Percentiles rank a stretch among this genome's conserved stretches.
Conservation (phyloP, 495 filamentous ascomycete genomes). For the Penicillium psychrofluorescens region DNA sequence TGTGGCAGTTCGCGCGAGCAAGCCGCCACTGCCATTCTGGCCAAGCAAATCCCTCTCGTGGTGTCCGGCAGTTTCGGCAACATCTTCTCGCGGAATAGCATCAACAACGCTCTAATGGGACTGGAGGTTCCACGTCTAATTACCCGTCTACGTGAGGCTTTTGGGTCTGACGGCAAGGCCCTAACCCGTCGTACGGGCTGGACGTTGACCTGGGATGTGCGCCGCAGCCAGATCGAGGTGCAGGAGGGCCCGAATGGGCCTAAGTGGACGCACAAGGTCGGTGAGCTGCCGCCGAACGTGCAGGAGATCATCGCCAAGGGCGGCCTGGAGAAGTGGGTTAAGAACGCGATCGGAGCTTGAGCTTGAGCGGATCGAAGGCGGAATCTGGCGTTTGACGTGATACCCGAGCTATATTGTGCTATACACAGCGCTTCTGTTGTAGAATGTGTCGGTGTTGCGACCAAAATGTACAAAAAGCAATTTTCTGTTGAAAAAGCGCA, state of each 20-base stretch:
- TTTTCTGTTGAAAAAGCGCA: not conserved
- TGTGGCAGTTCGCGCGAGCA: conserved; percentile 79
- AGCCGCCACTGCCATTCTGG: conserved; percentile 82
- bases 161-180: conserved; percentile 38
- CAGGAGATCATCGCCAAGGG: conserved; percentile 84
- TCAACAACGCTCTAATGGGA: conserved; percentile 87
- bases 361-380: no score
- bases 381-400: not conserved
- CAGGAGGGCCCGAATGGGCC: conserved; percentile 56
- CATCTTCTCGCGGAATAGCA: conserved; percentile 81
- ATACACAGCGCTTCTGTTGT: not conserved
- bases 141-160: conserved; percentile 59
- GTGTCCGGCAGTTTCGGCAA: conserved; percentile 83
- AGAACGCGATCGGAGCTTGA: conserved; percentile 47
- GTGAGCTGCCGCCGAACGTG: conserved; percentile 79
- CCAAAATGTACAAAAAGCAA: not conserved
- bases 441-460: not conserved
- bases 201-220: conserved; percentile 81
- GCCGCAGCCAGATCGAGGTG: conserved; percentile 58
- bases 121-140: conserved; percentile 74
- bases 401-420: not conserved
- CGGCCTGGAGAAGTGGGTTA: conserved; percentile 75
- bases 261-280: conserved; percentile 74
- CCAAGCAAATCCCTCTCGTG: conserved; percentile 77
- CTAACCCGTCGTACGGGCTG: conserved; percentile 81